Percentiles rank a stretch among this genome's conserved stretches.
Evolutionary conservation across 2,329 filamentous ascomycete genomes (phyloP).

Genomic region (Tolypocladium ovalisporum): DNA sequence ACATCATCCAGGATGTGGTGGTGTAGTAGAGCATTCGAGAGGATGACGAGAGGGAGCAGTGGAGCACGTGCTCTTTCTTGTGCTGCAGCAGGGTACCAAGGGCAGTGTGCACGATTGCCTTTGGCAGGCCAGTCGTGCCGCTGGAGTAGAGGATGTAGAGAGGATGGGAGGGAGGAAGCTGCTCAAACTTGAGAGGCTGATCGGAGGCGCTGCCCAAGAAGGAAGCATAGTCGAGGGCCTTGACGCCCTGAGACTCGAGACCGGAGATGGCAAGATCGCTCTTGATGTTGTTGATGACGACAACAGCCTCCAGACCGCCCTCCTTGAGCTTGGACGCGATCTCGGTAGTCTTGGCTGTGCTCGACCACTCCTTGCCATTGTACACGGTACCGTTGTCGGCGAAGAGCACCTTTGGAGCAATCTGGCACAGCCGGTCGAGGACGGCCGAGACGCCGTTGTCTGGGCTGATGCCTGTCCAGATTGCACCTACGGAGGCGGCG

Average conservation of each 20-base stretch:
- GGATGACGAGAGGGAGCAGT: slow-evolving; percentile 64
- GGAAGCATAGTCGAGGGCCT: slow-evolving; percentile 30
- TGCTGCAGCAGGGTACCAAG: slow-evolving; percentile 88
- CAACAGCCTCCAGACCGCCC: slow-evolving; percentile 54
- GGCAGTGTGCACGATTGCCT: slow-evolving; percentile 88
- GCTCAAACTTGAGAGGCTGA: slow-evolving; percentile 53
- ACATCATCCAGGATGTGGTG: slow-evolving; percentile 99
- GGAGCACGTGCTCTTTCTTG: slow-evolving; percentile 89
- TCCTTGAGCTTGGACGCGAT: slow-evolving; percentile 54
- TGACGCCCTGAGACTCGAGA: slow-evolving; percentile 26
- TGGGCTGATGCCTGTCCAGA: slow-evolving; percentile 89
- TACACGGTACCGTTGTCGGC: slow-evolving; percentile 83
- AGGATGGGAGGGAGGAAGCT: slow-evolving; percentile 74
- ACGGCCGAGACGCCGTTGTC: slow-evolving; percentile 90
- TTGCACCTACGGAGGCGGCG: slow-evolving; percentile 68
- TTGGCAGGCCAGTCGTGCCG: slow-evolving; percentile 78
- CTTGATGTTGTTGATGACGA: slow-evolving; percentile 61
- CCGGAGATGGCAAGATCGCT: slow-evolving; percentile 30
- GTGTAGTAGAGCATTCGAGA: slow-evolving; percentile 88
- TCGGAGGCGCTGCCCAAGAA: slow-evolving; percentile 33
- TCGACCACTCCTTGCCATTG: slow-evolving; percentile 83
- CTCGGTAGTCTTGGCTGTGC: slow-evolving; percentile 66
- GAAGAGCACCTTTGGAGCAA: slow-evolving; percentile 72
- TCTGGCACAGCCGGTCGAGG: slow-evolving; percentile 75
- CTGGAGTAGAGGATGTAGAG: slow-evolving; percentile 91